These are phyloP conservation scores for Diaporthe citrichinensis DNA, from an alignment of 2,329 filamentous ascomycete genomes.

Conservation along the genomic window DNA sequence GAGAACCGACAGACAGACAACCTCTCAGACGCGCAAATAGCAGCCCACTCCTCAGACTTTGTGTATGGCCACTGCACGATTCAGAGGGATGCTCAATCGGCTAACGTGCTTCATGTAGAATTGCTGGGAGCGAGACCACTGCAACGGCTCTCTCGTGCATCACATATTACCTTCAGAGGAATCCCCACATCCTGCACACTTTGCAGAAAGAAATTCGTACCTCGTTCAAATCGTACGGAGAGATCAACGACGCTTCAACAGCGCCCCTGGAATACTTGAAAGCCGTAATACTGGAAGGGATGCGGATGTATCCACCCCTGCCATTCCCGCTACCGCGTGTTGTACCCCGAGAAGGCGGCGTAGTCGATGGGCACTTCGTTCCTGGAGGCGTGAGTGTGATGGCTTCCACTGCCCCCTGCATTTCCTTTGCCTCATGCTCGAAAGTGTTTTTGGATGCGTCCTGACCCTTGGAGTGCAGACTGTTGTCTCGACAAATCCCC, in stretches of 20 bases:
- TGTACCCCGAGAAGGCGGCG: conserved; percentile 23
- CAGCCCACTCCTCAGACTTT: conserved; percentile 46
- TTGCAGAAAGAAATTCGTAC: conserved; percentile 23
- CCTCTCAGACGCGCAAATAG: conserved; percentile 46
- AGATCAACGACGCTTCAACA: conserved; percentile 23
- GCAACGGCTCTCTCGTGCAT: conserved; percentile 26
- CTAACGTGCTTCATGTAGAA: not conserved
- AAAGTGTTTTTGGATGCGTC: too few relatives aligned
- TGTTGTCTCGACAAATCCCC: conserved; percentile 31
- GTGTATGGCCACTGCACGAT: conserved; percentile 35
- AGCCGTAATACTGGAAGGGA: conserved; percentile 44
- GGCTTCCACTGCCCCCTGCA: not conserved
- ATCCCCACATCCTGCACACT: not conserved
- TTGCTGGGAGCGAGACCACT: conserved; percentile 34
- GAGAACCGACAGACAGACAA: conserved; percentile 43
- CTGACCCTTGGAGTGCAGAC: not conserved
- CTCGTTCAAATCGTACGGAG: conserved; percentile 10
- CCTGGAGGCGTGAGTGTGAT: conserved; percentile 13
- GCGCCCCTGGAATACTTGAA: conserved; percentile 33
- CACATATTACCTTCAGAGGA: conserved; percentile 30
- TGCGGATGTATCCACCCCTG: conserved; percentile 45
- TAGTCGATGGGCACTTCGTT: conserved; percentile 17
- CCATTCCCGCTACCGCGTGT: conserved; percentile 28
- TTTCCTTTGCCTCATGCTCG: not conserved
- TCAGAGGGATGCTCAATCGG: too few relatives aligned